These are phyloP conservation scores for Leishmania tropica DNA, from an alignment of 208 protist species.

Conservation along the genomic window DNA sequence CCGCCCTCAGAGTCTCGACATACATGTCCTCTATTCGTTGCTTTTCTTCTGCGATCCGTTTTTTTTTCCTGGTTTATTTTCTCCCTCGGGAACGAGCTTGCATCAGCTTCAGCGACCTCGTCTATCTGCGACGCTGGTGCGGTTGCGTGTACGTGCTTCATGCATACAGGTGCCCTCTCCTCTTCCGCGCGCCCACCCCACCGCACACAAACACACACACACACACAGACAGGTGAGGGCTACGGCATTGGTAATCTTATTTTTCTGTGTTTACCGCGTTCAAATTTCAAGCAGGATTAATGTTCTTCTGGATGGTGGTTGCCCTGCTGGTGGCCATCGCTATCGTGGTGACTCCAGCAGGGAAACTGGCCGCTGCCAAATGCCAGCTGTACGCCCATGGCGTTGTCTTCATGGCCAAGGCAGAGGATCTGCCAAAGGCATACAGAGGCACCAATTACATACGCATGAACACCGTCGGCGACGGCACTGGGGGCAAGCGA, in stretches of 20 bases:
- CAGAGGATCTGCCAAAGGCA: slow-evolving; percentile 72
- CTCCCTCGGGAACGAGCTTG: not conserved
- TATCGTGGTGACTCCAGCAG: slow-evolving; percentile 45
- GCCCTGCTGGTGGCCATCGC: slow-evolving; percentile 53
- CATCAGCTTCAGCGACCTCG: not conserved
- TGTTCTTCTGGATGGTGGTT: slow-evolving; percentile 81
- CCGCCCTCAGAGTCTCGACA: not conserved
- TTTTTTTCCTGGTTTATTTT: not conserved
- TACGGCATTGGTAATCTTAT: not conserved
- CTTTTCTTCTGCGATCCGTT: not conserved
- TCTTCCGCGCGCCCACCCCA: not conserved
- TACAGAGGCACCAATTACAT: slow-evolving; percentile 80
- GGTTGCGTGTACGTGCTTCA: not conserved
- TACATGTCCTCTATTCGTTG: not conserved
- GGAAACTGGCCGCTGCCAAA: slow-evolving; percentile 53
- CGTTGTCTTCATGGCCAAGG: slow-evolving; percentile 56
- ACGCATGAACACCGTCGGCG: slow-evolving; percentile 34
- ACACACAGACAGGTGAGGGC: not conserved
- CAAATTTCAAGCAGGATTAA: slow-evolving; percentile 8
- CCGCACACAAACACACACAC: not conserved
- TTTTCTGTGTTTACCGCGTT: not conserved
- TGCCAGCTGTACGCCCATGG: slow-evolving; percentile 57
- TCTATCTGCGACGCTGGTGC: not conserved
- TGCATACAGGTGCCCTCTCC: no score
- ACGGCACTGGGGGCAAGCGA: slow-evolving; percentile 48